Evolutionary conservation across 768 basidiomycete genomes (phyloP), one percentile per base, ranked within the genome.

Genomic region (Phlebiopsis gigantea): DNA sequence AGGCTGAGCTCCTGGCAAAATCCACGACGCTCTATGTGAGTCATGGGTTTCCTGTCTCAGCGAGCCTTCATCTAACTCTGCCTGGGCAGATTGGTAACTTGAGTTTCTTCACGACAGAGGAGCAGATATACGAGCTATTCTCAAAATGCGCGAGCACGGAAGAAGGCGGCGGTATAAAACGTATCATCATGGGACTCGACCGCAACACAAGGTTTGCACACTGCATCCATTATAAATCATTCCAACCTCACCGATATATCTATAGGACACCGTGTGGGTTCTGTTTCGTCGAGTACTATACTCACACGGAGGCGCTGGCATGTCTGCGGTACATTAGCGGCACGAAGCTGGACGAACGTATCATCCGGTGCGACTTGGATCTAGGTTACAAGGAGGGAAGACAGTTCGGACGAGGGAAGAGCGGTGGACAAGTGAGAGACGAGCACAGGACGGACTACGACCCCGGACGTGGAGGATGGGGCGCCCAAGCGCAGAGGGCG

Each of bases 361-460:
- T 99, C 64, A 96, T 99, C 61, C 89, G 97, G 46, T 98, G 95
- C 67, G 97, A 99, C 75, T 76, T 99, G 66, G 97, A 99, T 75
- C 78, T 94, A 25, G 97, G 97, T 5, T 99, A 98, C 73, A 85
- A 85, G 67, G 97, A 99, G 67, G 96, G 96, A 14, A 78, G 97
- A 60, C 97, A 99, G 72, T 99, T 98, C 61, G 97, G 97, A 28
- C 78, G 97, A 59, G 97, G 97, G 25, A 98, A 95, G 72, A 95
- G 92, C 62, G 97, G 97, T 29, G 97, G 97, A 2, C 95, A 97
- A 77, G 90, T 79, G 50, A 45, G 67, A 56, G 97, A 99, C 67
- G 97, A 99, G 68, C 97, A 97, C 69, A 76, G 97, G 60, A 88
- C 95, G 67, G 96, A 98, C 71, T 99, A 95, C 67, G 94, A 98